Percentiles rank a stretch among this genome's conserved stretches.
These are phyloP conservation scores for Candolleomyces eurysporus DNA, from an alignment of 768 basidiomycete species.

Conservation along the genomic window DNA sequence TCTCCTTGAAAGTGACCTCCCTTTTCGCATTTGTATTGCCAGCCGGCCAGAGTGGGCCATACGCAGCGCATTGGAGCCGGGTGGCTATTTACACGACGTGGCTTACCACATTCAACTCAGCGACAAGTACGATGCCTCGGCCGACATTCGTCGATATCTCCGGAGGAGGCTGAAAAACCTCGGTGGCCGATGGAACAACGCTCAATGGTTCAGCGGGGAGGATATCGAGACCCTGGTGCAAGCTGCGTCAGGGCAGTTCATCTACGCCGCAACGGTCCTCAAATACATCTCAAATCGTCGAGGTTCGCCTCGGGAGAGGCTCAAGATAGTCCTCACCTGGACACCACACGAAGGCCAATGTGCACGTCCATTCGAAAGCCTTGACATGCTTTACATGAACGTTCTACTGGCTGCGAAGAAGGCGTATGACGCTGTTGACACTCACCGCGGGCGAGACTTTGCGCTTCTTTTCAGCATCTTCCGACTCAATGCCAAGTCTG, in stretches of 20 bases:
- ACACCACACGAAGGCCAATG: background rate
- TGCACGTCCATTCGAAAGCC: background rate
- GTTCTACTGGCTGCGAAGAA: background rate
- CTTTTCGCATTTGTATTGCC: background rate
- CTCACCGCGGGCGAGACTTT: background rate
- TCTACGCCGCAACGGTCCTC: slow-evolving; percentile 4
- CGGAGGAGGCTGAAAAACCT: background rate
- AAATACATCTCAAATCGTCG: background rate
- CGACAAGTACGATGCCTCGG: background rate
- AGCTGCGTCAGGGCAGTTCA: slow-evolving; percentile 6
- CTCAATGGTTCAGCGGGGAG: background rate
- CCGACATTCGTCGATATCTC: slow-evolving; percentile 1
- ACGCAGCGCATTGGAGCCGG: background rate
- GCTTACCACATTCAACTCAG: background rate
- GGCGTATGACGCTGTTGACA: background rate
- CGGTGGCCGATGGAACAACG: background rate
- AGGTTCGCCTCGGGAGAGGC: background rate
- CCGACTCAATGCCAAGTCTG: background rate
- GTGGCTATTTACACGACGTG: background rate
- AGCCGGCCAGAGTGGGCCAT: slow-evolving; percentile 3
- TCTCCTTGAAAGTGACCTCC: background rate
- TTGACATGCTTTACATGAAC: background rate
- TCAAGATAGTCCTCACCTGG: background rate
- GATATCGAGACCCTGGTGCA: background rate
- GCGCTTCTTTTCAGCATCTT: background rate